Percentiles rank a stretch among this genome's conserved stretches.
Evolutionary conservation across 1,284 basidiomycete genomes (phyloP).

Genomic region (Leccinum pachyderme): DNA sequence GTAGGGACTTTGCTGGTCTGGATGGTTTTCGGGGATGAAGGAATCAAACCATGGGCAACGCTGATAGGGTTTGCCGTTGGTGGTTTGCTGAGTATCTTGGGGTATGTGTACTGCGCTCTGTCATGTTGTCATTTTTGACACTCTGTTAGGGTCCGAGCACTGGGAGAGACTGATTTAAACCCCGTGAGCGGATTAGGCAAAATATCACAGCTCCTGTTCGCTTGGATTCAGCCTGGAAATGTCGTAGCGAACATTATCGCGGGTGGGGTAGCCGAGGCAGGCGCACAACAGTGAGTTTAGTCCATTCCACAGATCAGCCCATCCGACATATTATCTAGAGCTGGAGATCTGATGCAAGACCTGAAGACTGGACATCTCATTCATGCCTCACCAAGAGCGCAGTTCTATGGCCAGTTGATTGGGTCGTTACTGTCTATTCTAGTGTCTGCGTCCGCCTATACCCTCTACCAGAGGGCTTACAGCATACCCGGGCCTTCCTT

Average conservation of each 20-base stretch:
- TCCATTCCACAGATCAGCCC: neutral
- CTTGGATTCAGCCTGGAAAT: constrained; percentile 91
- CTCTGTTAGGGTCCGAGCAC: constrained; percentile 70
- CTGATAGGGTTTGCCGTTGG: constrained; percentile 83
- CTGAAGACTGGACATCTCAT: constrained; percentile 93
- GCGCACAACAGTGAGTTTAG: constrained; percentile 80
- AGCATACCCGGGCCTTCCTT: constrained; percentile 86
- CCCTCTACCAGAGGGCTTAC: constrained; percentile 86
- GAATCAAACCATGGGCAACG: constrained; percentile 94
- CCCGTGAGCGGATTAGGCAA: constrained; percentile 95
- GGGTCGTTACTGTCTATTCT: constrained; percentile 86
- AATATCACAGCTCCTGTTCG: constrained; percentile 92
- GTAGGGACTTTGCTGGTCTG: constrained; percentile 81
- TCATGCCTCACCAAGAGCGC: constrained; percentile 81
- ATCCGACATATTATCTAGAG: constrained; percentile 45
- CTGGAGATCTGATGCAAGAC: constrained; percentile 98
- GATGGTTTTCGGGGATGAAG: constrained; percentile 84
- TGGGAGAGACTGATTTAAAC: constrained; percentile 93
- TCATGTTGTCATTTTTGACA: constrained; percentile 10
- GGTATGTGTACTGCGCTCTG: constrained; percentile 49
- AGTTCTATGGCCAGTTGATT: constrained; percentile 87
- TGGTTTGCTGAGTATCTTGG: constrained; percentile 81
- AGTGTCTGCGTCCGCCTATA: constrained; percentile 86
- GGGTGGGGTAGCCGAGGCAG: constrained; percentile 94
- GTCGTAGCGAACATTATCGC: constrained; percentile 96